A percentile compares a stretch with the other conserved stretches of the same genome.
Conservation (phyloP, 768 basidiomycete genomes). For the Favolaschia claudopus region DNA sequence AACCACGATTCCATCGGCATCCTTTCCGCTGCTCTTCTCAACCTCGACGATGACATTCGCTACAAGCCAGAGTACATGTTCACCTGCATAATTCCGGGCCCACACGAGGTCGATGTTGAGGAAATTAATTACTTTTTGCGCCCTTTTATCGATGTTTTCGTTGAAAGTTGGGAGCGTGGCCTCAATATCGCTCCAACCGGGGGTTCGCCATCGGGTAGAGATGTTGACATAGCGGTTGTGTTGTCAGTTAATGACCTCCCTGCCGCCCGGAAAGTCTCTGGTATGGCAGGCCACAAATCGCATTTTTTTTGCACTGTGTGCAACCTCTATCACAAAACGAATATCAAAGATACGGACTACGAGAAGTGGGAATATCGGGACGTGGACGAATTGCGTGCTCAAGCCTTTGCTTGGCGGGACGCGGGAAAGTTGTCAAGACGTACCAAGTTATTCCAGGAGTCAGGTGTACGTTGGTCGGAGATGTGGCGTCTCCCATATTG, state of each 20-base stretch:
- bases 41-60: conserved; percentile 38
- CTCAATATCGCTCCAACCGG: conserved; percentile 28
- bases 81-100: conserved; percentile 40
- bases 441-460: conserved; percentile 24
- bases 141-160: conserved; percentile 38
- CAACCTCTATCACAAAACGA: conserved; percentile 15
- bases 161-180: conserved; percentile 28
- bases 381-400: conserved; percentile 4
- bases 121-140: conserved; percentile 39
- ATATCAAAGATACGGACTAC: conserved; percentile 21
- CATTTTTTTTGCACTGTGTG: conserved; percentile 43
- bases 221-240: conserved; percentile 10
- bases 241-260: conserved; percentile 39
- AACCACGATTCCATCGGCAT: conserved; percentile 38
- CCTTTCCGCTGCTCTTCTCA: conserved; percentile 41
- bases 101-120: conserved; percentile 33
- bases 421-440: conserved; percentile 19
- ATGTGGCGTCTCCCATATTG: conserved; percentile 44
- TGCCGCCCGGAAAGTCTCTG: conserved; percentile 36
- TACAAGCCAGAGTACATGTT: conserved; percentile 45
- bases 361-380: conserved; percentile 25
- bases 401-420: conserved; percentile 31
- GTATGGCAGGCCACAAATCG: conserved; percentile 28
- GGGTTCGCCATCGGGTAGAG: not conserved
- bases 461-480: conserved; percentile 37